Evolutionary conservation across 352 stramenopile species (phyloP).

Genomic region (Elongisporangium senticosum): DNA sequence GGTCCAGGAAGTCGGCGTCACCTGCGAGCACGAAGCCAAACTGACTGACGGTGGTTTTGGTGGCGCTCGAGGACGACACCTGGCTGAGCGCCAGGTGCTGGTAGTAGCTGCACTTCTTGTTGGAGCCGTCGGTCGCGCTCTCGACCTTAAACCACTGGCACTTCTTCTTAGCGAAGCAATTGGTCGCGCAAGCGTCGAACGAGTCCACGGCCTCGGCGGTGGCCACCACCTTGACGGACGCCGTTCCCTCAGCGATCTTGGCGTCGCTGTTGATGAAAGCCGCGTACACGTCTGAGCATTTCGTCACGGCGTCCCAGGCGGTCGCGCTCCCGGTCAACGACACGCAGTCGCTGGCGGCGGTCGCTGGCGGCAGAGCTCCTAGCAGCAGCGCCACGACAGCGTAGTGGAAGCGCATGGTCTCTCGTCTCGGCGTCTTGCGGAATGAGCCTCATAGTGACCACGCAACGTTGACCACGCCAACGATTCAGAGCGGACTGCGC

Average conservation of each 20-base stretch:
- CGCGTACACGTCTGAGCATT: constrained; percentile 23
- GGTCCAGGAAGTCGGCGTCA: constrained; percentile 24
- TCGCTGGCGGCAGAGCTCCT: neutral
- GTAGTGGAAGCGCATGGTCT: neutral
- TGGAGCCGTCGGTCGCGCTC: constrained; percentile 8
- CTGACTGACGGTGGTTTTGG: constrained; percentile 12
- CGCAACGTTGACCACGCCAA: neutral
- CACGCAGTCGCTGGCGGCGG: constrained; percentile 6
- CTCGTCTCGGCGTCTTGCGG: neutral
- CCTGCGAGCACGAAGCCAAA: constrained; percentile 23
- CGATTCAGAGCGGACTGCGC: neutral
- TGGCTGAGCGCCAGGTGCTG: constrained; percentile 18
- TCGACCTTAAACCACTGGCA: constrained; percentile 29
- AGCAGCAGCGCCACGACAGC: neutral
- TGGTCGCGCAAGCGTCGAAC: constrained; percentile 20
- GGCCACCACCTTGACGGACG: constrained; percentile 13
- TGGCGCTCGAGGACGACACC: constrained; percentile 1
- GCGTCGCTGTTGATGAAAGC: constrained; percentile 21
- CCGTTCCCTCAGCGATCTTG: constrained; percentile 13
- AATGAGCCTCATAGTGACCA: neutral
- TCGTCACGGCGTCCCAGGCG: constrained; percentile 18
- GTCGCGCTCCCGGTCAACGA: constrained; percentile 9
- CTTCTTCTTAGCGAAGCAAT: constrained; percentile 22
- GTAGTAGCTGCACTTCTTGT: constrained; percentile 23
- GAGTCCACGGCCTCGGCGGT: constrained; percentile 7